A percentile compares a stretch with the other conserved stretches of the same genome.
Conservation (phyloP, 768 basidiomycete genomes). For the Paxillus rubicundulus region DNA sequence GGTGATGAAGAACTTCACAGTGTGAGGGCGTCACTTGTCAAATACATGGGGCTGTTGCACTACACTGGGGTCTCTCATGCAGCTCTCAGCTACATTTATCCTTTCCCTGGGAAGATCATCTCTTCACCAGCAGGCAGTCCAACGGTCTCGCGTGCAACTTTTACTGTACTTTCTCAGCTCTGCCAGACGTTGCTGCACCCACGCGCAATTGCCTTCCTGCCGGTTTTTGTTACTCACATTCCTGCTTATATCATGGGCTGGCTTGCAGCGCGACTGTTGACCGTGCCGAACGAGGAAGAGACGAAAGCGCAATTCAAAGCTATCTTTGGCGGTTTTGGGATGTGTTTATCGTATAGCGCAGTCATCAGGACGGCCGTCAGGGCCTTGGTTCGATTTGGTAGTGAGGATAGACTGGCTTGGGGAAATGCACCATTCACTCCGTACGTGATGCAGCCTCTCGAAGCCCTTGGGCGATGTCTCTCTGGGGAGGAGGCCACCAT, state of each 20-base stretch:
- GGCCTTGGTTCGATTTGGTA: background rate
- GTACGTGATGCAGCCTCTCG: background rate
- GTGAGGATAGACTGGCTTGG: background rate
- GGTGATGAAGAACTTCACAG: slow-evolving; percentile 12
- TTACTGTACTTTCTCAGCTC: slow-evolving; percentile 34
- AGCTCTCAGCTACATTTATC: slow-evolving; percentile 42
- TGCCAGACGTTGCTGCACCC: slow-evolving; percentile 41
- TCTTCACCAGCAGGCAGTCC: slow-evolving; percentile 9
- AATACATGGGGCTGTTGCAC: slow-evolving; percentile 55
- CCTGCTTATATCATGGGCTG: slow-evolving; percentile 56
- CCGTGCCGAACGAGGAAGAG: slow-evolving; percentile 56
- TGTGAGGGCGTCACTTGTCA: slow-evolving; percentile 47
- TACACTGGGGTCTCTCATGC: slow-evolving; percentile 51
- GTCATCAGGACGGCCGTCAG: background rate
- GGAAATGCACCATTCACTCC: background rate
- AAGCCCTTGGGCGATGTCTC: background rate
- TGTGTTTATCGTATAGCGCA: slow-evolving; percentile 16
- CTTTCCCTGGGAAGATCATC: slow-evolving; percentile 31
- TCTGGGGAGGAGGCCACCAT: background rate
- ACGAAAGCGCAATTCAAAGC: slow-evolving; percentile 70
- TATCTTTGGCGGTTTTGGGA: slow-evolving; percentile 46
- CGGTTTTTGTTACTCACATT: slow-evolving; percentile 49
- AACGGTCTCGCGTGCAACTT: slow-evolving; percentile 32
- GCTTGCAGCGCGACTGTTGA: slow-evolving; percentile 43
- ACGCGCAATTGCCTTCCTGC: slow-evolving; percentile 39